These are phyloP conservation scores for Eucalyptus polyanthemos DNA, from an alignment of 345 rosid species.

Conservation along the genomic window DNA sequence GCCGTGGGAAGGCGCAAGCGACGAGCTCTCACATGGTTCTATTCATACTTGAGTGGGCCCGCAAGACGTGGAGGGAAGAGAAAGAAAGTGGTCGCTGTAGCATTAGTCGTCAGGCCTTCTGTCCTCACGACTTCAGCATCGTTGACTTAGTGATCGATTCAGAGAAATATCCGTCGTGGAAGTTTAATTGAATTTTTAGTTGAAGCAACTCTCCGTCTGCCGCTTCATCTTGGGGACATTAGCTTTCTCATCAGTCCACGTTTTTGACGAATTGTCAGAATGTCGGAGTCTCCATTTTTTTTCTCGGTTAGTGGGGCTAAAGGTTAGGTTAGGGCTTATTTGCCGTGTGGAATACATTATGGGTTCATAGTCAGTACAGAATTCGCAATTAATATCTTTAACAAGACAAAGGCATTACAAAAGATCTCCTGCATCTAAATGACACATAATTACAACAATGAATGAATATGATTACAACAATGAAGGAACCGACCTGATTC, in stretches of 20 bases:
- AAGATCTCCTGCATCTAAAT: too few species aligned
- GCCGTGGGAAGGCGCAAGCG: fast-evolving
- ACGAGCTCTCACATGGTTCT: not conserved
- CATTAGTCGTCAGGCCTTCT: not conserved
- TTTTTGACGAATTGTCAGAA: not conserved
- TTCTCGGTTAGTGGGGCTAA: not conserved
- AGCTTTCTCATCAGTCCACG: not conserved
- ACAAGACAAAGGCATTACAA: too few species aligned
- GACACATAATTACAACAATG: not conserved
- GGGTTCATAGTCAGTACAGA: too few species aligned
- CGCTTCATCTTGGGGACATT: not conserved
- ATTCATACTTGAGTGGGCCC: not conserved
- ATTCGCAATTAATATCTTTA: too few species aligned
- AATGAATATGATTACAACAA: too few species aligned
- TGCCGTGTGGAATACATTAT: too few species aligned
- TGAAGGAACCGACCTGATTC: fast-evolving
- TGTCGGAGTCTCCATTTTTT: not conserved
- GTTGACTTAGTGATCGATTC: not conserved
- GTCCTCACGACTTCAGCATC: not conserved
- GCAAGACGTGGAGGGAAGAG: not conserved
- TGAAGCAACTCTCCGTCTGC: not conserved
- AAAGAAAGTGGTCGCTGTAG: not conserved
- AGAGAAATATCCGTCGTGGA: not conserved
- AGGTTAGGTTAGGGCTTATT: not conserved
- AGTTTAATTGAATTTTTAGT: not conserved